Evolutionary conservation across 1,284 basidiomycete genomes (phyloP), one percentile per base, ranked within the genome.

Genomic region (Schizophyllum amplum): DNA sequence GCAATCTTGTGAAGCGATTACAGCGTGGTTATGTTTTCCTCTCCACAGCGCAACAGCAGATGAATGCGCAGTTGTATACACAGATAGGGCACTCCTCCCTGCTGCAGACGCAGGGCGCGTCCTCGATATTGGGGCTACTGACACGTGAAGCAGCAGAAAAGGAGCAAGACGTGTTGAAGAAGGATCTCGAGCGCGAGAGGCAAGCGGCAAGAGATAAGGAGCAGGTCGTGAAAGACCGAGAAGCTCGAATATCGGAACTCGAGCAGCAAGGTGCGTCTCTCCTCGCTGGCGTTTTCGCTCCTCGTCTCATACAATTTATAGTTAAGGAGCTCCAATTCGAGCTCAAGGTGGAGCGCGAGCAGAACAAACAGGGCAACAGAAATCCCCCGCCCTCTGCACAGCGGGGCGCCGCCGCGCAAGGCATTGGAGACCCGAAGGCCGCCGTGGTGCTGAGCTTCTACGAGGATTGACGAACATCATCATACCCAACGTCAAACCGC

Each of bases 381-480:
- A 64, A 70, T 58, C 65, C 65, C 51, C 69, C 69, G 47, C 66
- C 58, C 53, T 70, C 64, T 55, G 66, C 61, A 54, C 64, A 64
- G 51, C 71, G 65, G 54, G 65, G 61, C 42, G 69, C 64, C 59
- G 64, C 68, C 49, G 73, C 64, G 57, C 62, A 56, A 61, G 57
- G 66, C 5, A 59, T 73, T 5, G 74, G 81, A 23, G 80, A 84
- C 61, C 76, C 79, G 1, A 82, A 82, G 63, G 73, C 78, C 57
- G 67, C 72, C 2, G 70, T 76, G 66, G 71, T 79, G 27, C 72
- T 84, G 61, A 72, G 70, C 25, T 77, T 85, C 63, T 85, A 85
- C 61, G 82, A 84, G 65, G 81, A 85, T 58, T 82, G 51, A 83
- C 82, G 1, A 83, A 82, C 59, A 69, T 86, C 25, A 68, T 83